These are phyloP conservation scores for Leccinum subtestaceum DNA, from an alignment of 768 basidiomycete genomes.

Conservation along the genomic window DNA sequence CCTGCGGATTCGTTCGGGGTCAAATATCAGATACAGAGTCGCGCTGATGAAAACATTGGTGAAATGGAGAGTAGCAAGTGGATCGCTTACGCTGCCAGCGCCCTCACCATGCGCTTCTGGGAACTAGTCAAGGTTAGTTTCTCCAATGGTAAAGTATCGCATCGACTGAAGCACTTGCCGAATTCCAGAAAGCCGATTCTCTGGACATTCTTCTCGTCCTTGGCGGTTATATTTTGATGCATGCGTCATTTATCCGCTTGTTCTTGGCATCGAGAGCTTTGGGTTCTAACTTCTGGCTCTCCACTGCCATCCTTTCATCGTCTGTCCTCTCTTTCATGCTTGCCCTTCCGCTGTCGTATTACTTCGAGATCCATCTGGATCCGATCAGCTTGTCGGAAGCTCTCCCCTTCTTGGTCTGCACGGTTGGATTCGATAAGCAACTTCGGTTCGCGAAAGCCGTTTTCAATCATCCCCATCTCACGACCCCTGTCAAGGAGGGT, in stretches of 20 bases:
- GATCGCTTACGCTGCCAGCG: conserved; percentile 82
- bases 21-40: conserved; percentile 50
- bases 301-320: conserved; percentile 73
- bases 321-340: conserved; percentile 82
- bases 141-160: neutral
- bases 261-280: conserved; percentile 85
- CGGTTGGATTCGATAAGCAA: conserved; percentile 97
- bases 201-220: conserved; percentile 94
- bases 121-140: conserved; percentile 69
- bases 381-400: conserved; percentile 93
- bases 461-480: conserved; percentile 74
- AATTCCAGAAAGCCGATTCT: conserved; percentile 80
- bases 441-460: conserved; percentile 87
- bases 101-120: conserved; percentile 80
- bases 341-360: conserved; percentile 72
- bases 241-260: conserved; percentile 88
- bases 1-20: conserved; percentile 40
- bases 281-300: conserved; percentile 70
- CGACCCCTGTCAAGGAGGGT: conserved; percentile 37
- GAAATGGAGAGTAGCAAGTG: conserved; percentile 82
- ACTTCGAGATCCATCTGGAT: conserved; percentile 84
- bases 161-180: conserved; percentile 13
- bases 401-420: conserved; percentile 95
- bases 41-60: conserved; percentile 49
- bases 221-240: conserved; percentile 93